A percentile compares a stretch with the other conserved stretches of the same genome.
These are phyloP conservation scores for Pythium sukuiense DNA, from an alignment of 352 stramenopile species.

Conservation along the genomic window DNA sequence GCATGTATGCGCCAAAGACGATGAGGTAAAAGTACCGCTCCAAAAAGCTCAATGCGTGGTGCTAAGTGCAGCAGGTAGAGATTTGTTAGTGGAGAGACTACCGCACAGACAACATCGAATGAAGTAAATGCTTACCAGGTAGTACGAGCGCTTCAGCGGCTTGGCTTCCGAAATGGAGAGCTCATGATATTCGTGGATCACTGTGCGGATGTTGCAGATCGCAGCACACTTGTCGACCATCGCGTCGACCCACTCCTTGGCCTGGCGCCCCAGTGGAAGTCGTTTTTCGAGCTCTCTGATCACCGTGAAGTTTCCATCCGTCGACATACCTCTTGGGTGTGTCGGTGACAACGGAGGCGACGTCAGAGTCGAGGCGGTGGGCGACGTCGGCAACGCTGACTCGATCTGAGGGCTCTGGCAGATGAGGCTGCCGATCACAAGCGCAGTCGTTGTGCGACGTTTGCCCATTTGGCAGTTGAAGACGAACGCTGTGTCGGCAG, in stretches of 20 bases:
- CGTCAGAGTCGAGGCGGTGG: background rate
- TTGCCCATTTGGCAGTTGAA: conserved; percentile 91
- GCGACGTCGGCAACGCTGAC: conserved; percentile 2
- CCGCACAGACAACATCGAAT: background rate
- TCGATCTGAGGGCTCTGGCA: conserved; percentile 46
- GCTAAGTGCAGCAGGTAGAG: conserved; percentile 23
- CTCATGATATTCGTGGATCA: conserved; percentile 82
- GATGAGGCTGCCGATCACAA: conserved; percentile 70
- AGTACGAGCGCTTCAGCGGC: conserved; percentile 76
- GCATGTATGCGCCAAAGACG: conserved; percentile 83
- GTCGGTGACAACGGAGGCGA: conserved; percentile 1
- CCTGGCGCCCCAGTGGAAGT: conserved; percentile 48
- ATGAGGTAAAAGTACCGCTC: conserved; percentile 90
- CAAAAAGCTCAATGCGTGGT: conserved; percentile 84
- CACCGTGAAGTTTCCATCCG: conserved; percentile 61
- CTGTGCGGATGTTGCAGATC: conserved; percentile 77
- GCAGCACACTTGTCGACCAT: conserved; percentile 66
- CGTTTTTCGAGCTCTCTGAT: conserved; percentile 64
- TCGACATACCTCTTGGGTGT: background rate
- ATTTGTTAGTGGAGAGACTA: background rate
- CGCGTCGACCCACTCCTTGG: conserved; percentile 76
- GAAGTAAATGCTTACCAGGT: conserved; percentile 40
- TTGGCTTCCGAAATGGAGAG: conserved; percentile 75
- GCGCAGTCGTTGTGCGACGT: conserved; percentile 73
- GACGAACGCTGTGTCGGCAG: conserved; percentile 66